A percentile compares a stretch with the other conserved stretches of the same genome.
phyloP scores from a whole-genome alignment of 768 basidiomycete species.

The Hypholoma sublateritium region DNA sequence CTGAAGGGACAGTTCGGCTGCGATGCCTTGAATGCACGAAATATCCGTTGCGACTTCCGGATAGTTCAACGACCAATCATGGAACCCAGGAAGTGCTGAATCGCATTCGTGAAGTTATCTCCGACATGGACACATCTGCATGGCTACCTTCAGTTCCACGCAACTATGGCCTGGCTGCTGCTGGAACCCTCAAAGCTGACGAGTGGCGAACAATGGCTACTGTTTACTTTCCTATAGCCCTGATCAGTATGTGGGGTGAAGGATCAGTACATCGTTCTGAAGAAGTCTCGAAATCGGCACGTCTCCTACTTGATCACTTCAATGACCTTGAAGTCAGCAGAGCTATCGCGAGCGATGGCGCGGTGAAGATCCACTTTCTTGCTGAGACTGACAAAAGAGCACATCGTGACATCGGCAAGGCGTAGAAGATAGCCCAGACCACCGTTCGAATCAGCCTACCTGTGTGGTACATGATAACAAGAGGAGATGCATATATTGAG shows the following conservation, averaged over 20 bases:
- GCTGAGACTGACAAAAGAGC: conserved; percentile 78
- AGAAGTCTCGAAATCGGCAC: no score
- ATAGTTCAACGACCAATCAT: no score
- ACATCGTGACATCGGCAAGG: conserved; percentile 85
- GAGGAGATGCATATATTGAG: conserved; percentile 99
- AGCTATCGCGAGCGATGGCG: conserved; percentile 90
- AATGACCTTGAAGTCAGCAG: no score
- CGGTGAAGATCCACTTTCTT: conserved; percentile 91
- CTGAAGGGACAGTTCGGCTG: no score
- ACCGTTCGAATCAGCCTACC: conserved; percentile 98
- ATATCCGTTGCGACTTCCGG: no score
- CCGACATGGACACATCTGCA: no score
- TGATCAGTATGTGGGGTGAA: conserved; percentile 31
- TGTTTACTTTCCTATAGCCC: conserved; percentile 28
- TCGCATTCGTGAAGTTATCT: no score
- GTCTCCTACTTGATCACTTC: background rate
- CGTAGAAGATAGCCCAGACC: conserved; percentile 99
- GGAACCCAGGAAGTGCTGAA: no score
- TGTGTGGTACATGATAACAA: conserved; percentile 99
- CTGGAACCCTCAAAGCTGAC: no score
- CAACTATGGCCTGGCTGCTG: no score
- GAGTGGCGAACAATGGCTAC: conserved; percentile 30
- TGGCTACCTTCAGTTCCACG: no score
- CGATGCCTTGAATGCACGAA: no score
- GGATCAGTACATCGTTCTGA: background rate